Base-by-base conservation (phyloP, 805 yeast genomes). In the Nakazawaea siamensis region DNA sequence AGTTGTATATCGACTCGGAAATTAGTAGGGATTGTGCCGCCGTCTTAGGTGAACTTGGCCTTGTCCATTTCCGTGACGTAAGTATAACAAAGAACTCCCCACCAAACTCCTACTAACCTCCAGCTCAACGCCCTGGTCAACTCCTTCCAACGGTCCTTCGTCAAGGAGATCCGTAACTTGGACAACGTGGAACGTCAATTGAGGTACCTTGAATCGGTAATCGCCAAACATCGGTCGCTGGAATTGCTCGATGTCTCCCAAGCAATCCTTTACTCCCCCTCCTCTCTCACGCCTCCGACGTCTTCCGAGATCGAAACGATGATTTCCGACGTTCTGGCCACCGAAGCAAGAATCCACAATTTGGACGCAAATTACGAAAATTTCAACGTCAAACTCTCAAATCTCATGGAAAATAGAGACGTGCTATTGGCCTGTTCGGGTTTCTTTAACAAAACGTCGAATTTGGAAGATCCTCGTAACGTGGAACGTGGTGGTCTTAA, bases 151-250 rank as follows among this genome's bases (percentile, higher is more conserved):
- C 73, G 98, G 43, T 70, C 92, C 2, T 92, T 82, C 57, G 96
- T 92, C 37, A 76, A 78, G 50, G 97, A 92, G 50, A 76, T 86
- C 41, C 74, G 96, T 49, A 70, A 71, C 39, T 64, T 84, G 34
- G 97, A 90, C 56, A 82, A 86, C 52, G 73, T 80, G n/a, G 85
- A 87, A 55, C 78, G 97, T 42, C 97, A 90, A 56, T 69, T 80
- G 35, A 66, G 82, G 27, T 72, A 64, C 42, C 23, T 38, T 8
- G 33, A 34, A 12, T 31, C 33, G 7, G 34, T 35, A 13, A 35
- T 38, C 18, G 27, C 9, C 17, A 31, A 32, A 18, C 38, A 34
- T 18, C 29, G 39, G 13, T 26, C 38, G 12, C 35, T 31, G 2
- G 33, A 35, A 18, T 31, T 31, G 29, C 35, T 34, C 5, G 42